Evolutionary conservation across 306 rosid species (phyloP), one percentile per base, ranked within the genome.

Genomic region (Corylus americana): DNA sequence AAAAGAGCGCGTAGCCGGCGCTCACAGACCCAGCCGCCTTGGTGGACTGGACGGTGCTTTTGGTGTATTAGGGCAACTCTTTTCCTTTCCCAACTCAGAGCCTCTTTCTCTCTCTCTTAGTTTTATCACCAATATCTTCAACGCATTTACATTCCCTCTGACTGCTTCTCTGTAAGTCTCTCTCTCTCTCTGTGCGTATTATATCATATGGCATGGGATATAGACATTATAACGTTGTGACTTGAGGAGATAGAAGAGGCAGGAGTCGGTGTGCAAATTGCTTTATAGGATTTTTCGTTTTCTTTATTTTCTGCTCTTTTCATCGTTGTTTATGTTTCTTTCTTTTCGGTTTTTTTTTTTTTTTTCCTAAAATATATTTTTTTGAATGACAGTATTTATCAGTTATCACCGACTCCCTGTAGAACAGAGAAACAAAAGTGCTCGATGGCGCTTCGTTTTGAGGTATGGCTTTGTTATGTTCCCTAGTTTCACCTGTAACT

Each of bases 401-500:
- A 9, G 57, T 17, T 59, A 64, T 77, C 77, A 3, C 0, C 47
- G 8, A 20, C 71, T 37, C 75, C 70, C 84, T 31, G 83, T 5
- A 1, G 45, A 13, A 74, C 75, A n/a, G 81, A 80, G 74, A 59
- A 48, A n/a, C 69, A 25, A 9, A 17, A 20, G 67, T 66, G 37
- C 39, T 50, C 42, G 3, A 89, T 94, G 98, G 92, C 98, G 67
- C 97, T 92, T 83, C 85, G 87, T 71, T 94, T 94, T 47, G 97
- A 94, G 98, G 98, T 94, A 70, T 17, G 55, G 9, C 42, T 70
- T 77, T 53, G 13, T 18, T 61, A 3, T 72, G n/a, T 68, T 39
- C 16, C 1, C 47, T 37, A 39, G 4, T 16, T 16, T 3, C 11
- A 22, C 14, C 7, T 22, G 13, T 11, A 59, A 9, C 53, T 49